Base-by-base conservation (phyloP, 2,329 filamentous ascomycete species). In the Scedosporium boydii region DNA sequence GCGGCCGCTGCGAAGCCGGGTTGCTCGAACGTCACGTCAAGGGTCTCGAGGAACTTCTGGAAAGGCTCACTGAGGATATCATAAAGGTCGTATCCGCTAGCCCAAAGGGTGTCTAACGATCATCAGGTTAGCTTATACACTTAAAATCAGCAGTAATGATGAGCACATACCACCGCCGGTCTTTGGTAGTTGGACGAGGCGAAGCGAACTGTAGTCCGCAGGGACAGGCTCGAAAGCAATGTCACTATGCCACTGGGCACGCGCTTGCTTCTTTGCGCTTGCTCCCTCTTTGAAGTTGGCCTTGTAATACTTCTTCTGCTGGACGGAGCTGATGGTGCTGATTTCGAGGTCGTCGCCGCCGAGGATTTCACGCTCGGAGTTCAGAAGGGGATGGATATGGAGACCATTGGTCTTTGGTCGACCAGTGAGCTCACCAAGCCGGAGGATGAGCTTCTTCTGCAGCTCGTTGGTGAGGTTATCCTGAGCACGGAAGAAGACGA, bases 401-500 rank as follows among this genome's bases (percentile, higher is more conserved):
- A 87, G 73, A 26, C 77, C 77, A 0, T 83, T 85, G 0, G 78
- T 80, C 0, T 72, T 68, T 0, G 84, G 84, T 64, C 84, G 84
- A 62, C 83, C 83, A 0, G 81, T 78, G 0, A 86, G 76, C 69
- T 85, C 74, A 10, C 85, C 85, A 0, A 88, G 78, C 0, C 80
- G 77, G 57, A 87, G 79, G 21, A 85, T 82, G 0, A 90, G 77
- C 61, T 85, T 75, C 73, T 90, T 90, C 68, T 88, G 86, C 2
- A 87, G 78, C 1, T 85, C 82, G 68, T 87, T 81, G 65, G 79
- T 80, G 44, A 89, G 72, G 42, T 77, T 75, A 68, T 87, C 77
- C 66, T 90, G 87, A 34, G 82, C 79, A 21, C 86, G 82, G 74
- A 90, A 88, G 75, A 89, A 88, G 38, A 89, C 86, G 3, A 90